phyloP scores from a whole-genome alignment of 345 rosid genomes.

The Camelina sativa region DNA sequence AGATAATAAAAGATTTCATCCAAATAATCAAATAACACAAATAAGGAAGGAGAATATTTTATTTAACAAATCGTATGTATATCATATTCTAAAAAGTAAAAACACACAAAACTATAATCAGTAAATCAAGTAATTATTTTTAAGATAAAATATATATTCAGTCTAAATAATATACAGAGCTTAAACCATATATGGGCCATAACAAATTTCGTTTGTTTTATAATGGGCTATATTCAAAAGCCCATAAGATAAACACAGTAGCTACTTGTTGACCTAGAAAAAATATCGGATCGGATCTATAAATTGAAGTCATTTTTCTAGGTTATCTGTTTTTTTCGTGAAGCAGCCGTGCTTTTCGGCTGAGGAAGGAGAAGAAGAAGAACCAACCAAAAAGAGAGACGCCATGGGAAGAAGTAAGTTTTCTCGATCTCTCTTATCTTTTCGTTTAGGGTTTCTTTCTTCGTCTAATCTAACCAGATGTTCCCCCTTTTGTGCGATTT shows the following conservation, averaged over 20 bases:
- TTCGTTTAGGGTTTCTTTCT: background rate
- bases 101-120: no score
- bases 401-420: slow-evolving; percentile 67
- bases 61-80: no score
- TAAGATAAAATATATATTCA: no score
- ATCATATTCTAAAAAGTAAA: no score
- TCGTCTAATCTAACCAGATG: background rate
- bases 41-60: no score
- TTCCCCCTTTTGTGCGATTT: background rate
- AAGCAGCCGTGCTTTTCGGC: slow-evolving; percentile 33
- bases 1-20: no score
- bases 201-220: no score
- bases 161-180: no score
- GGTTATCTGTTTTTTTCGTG: background rate
- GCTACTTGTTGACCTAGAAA: slow-evolving; percentile 32
- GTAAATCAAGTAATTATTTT: no score
- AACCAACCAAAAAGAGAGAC: background rate
- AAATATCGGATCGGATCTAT: background rate
- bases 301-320: background rate
- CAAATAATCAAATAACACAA: no score
- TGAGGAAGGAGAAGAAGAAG: background rate
- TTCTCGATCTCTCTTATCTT: background rate
- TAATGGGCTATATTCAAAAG: background rate
- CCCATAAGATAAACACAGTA: background rate
- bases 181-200: no score